These are phyloP conservation scores for Phoenix roebelenii DNA, from an alignment of 176 grass and related monocot species.

Conservation along the genomic window DNA sequence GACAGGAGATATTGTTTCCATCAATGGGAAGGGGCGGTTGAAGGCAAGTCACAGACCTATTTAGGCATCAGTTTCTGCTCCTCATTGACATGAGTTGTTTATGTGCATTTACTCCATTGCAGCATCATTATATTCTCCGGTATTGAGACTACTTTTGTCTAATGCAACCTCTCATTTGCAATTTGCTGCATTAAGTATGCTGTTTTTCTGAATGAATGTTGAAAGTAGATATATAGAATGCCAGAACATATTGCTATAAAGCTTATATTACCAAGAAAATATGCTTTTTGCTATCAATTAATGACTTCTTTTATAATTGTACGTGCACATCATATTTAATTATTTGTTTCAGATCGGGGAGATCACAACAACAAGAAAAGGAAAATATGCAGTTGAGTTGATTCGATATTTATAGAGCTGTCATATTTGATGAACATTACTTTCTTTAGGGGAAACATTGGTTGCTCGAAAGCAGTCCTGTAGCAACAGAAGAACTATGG, in stretches of 20 bases:
- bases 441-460: neutral
- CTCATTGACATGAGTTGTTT: too few species aligned
- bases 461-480: neutral
- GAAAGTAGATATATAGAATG: neutral
- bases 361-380: slow-evolving; percentile 66
- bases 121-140: too few species aligned
- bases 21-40: slow-evolving; percentile 75
- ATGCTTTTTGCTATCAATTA: too few species aligned
- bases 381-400: slow-evolving; percentile 79
- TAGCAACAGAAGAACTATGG: too few species aligned
- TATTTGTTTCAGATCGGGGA: slow-evolving; percentile 64
- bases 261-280: slow-evolving; percentile 6
- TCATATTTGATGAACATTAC: neutral
- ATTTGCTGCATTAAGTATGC: too few species aligned
- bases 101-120: too few species aligned
- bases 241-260: neutral
- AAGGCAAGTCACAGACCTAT: slow-evolving; percentile 35
- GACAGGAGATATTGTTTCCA: slow-evolving; percentile 83
- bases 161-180: too few species aligned
- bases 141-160: too few species aligned
- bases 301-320: too few species aligned
- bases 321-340: neutral
- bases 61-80: too few species aligned
- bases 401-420: slow-evolving; percentile 57
- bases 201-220: neutral